These are phyloP conservation scores for Sordariomycetes sp. DNA, from an alignment of 2,329 filamentous ascomycete species.

Conservation along the genomic window DNA sequence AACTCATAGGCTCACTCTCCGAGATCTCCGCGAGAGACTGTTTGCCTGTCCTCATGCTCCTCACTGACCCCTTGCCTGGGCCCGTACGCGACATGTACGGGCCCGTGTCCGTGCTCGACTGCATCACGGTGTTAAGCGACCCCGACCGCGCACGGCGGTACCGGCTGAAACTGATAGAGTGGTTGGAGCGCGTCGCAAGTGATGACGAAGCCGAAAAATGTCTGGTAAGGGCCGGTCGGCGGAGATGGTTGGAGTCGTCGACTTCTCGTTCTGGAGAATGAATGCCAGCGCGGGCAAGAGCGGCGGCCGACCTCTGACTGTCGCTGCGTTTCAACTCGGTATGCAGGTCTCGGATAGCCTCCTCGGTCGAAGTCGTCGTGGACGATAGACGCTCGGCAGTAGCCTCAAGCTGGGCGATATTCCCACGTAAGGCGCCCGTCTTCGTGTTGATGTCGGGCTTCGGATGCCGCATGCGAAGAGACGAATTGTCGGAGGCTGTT, in stretches of 20 bases:
- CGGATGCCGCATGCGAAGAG: conserved; percentile 39
- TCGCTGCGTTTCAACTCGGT: conserved; percentile 58
- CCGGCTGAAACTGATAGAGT: background rate
- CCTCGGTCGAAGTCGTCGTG: conserved; percentile 57
- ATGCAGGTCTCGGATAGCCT: conserved; percentile 63
- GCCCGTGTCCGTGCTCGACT: conserved; percentile 9
- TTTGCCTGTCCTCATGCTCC: conserved; percentile 35
- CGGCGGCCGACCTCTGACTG: conserved; percentile 50
- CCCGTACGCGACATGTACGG: conserved; percentile 34
- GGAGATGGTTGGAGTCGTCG: conserved; percentile 9
- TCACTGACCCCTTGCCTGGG: conserved; percentile 38
- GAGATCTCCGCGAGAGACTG: conserved; percentile 41
- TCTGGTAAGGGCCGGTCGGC: conserved; percentile 18
- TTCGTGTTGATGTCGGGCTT: conserved; percentile 48
- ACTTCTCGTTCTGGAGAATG: background rate
- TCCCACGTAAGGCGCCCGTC: conserved; percentile 48
- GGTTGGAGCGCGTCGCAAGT: conserved; percentile 48
- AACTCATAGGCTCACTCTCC: conserved; percentile 37
- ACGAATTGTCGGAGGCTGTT: conserved; percentile 28
- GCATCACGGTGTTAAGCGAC: conserved; percentile 13
- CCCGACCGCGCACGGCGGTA: conserved; percentile 1
- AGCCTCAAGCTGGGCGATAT: conserved; percentile 62
- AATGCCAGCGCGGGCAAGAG: conserved; percentile 21
- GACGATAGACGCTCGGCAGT: conserved; percentile 62
- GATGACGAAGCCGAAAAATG: conserved; percentile 39